phyloP scores from a whole-genome alignment of 768 basidiomycete species.

The Mycena galopus region DNA sequence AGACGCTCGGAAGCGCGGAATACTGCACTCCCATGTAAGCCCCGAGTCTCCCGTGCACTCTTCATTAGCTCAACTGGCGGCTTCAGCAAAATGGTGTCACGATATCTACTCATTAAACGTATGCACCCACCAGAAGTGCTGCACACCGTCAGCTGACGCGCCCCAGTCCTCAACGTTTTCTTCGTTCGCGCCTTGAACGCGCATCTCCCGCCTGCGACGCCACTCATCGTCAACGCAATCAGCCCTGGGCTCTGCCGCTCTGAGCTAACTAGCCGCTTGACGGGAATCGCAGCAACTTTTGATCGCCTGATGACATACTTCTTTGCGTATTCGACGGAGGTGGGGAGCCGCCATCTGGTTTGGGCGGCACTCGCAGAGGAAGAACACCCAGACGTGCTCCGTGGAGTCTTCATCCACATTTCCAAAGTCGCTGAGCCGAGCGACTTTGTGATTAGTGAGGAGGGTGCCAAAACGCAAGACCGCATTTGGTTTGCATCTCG shows the following conservation, averaged over 20 bases:
- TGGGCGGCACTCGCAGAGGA: conserved; percentile 34
- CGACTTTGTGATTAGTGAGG: conserved; percentile 36
- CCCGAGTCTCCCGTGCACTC: background rate
- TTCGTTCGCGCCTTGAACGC: conserved; percentile 33
- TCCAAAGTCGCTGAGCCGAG: conserved; percentile 37
- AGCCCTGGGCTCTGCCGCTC: conserved; percentile 40
- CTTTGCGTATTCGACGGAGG: conserved; percentile 38
- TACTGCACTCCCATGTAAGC: background rate
- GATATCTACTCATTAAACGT: background rate
- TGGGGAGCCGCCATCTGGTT: conserved; percentile 40
- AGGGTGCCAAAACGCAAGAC: conserved; percentile 34
- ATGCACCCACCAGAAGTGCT: background rate
- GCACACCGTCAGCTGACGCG: background rate
- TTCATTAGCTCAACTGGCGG: background rate
- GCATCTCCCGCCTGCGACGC: conserved; percentile 14
- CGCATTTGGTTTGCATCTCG: conserved; percentile 31
- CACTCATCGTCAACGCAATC: conserved; percentile 34
- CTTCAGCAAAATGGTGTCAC: background rate
- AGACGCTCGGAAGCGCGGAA: background rate
- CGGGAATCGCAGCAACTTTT: background rate
- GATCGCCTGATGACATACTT: background rate
- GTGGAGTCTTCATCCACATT: conserved; percentile 29
- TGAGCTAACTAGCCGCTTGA: conserved; percentile 26
- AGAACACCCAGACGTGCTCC: conserved; percentile 17
- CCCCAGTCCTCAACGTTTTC: conserved; percentile 38